Percentiles rank a stretch among this genome's conserved stretches.
Evolutionary conservation across 805 yeast species (phyloP).

Genomic region (Cyberlindnera xishuangbannaensis): DNA sequence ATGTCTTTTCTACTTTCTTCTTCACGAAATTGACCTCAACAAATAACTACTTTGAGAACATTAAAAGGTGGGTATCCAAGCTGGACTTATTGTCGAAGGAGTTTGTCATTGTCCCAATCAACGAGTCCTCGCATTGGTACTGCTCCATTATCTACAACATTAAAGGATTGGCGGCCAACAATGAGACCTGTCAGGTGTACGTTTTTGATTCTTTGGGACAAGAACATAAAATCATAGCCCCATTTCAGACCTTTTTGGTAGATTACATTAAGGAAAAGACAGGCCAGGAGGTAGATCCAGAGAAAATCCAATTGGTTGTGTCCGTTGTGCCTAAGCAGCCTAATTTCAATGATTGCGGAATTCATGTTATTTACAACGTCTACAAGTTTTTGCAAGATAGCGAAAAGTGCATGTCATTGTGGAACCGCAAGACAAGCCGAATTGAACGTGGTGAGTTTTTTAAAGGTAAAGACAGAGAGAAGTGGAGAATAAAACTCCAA

Average conservation of each 20-base stretch:
- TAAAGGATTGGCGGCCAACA: slow-evolving; percentile 25
- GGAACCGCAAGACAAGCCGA: slow-evolving; percentile 35
- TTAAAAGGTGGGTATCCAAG: slow-evolving; percentile 74
- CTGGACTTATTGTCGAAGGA: slow-evolving; percentile 54
- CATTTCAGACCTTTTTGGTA: slow-evolving; percentile 53
- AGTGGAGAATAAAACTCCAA: slow-evolving; percentile 10
- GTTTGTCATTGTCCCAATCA: slow-evolving; percentile 72
- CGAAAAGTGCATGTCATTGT: slow-evolving; percentile 39
- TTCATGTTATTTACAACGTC: slow-evolving; percentile 77
- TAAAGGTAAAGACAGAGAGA: slow-evolving; percentile 23
- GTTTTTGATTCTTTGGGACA: slow-evolving; percentile 75
- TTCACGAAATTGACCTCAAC: slow-evolving; percentile 55
- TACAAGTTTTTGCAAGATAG: slow-evolving; percentile 50
- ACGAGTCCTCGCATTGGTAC: slow-evolving; percentile 83
- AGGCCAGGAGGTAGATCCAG: slow-evolving; percentile 38
- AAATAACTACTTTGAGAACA: slow-evolving; percentile 48
- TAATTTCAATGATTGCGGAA: slow-evolving; percentile 91
- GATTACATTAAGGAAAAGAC: slow-evolving; percentile 67
- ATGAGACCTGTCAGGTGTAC: slow-evolving; percentile 25
- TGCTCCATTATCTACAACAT: slow-evolving; percentile 64
- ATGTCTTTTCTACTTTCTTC: slow-evolving; percentile 78
- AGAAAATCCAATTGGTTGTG: slow-evolving; percentile 40
- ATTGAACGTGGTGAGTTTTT: slow-evolving; percentile 17
- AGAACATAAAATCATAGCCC: slow-evolving; percentile 46
- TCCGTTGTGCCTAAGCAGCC: slow-evolving; percentile 76